Base-by-base conservation (phyloP, 2,329 filamentous ascomycete genomes). In the Fusarium burgessii region DNA sequence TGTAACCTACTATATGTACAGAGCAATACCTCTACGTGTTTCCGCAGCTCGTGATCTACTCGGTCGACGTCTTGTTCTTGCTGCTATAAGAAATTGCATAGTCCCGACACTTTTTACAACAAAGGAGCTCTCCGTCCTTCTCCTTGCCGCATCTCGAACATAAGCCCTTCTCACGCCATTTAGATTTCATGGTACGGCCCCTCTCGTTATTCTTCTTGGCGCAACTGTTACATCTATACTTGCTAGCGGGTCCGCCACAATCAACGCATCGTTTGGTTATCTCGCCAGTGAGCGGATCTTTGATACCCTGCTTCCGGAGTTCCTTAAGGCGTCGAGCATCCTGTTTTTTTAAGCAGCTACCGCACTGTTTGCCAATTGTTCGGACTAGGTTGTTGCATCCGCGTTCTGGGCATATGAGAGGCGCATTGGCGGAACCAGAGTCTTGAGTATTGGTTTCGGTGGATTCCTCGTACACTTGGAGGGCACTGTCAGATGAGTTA, bases 101-200 rank as follows among this genome's bases (percentile, higher is more conserved):
- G 12, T 13, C 14, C 13, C 13, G 15, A 11, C 45, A 49, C n/a
- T 7, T 13, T 20, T 18, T 6, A 15, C 47, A 50, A 36, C 13
- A 5, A 3, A 3, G 5, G 2, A 17, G 9, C 6, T 18, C 20
- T 36, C 47, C 35, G 20, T 36, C 32, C 20, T 7, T 23, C 17
- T 50, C 9, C 32, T 7, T 3, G 7, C 20, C 32, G 17, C 47
- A 50, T 11, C 8, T n/a, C 18, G 20, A 2, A 14, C 32, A 36
- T 6, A 35, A 17, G 10, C 47, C 47, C 5, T 25, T 50, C 32
- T 18, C 20, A n/a, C 32, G 47, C 12, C 47, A 20, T 18, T 9
- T 35, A 7, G 7, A 2, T 12, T 25, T 14, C 2, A 3, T 2
- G 5, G 15, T 4, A 8, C 4, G 13, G 3, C 3, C 23, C 5